A percentile compares a stretch with the other conserved stretches of the same genome.
Conservation (phyloP, 345 rosid species). For the Camelina hispida region DNA sequence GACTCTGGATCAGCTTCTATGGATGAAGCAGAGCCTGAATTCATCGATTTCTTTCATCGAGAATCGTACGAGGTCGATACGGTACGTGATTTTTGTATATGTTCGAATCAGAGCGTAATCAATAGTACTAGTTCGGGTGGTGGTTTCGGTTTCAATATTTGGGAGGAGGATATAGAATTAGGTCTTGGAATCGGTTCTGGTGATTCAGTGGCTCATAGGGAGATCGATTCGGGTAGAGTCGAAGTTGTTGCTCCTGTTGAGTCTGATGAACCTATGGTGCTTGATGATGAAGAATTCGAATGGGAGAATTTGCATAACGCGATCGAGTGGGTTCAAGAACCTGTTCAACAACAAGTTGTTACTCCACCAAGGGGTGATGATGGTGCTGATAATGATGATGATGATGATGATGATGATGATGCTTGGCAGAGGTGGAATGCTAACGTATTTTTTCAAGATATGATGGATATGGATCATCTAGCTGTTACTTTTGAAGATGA, state of each 20-base stretch:
- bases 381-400: no score
- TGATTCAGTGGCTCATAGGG: slow-evolving; percentile 25
- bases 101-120: slow-evolving; percentile 14
- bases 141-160: background rate
- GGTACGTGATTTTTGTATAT: background rate
- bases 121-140: background rate
- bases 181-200: slow-evolving; percentile 38
- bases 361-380: background rate
- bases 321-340: slow-evolving; percentile 14
- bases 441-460: background rate
- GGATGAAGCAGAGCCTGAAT: slow-evolving; percentile 27
- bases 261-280: slow-evolving; percentile 13
- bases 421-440: background rate
- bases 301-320: slow-evolving; percentile 42
- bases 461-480: slow-evolving; percentile 21
- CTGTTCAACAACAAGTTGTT: background rate
- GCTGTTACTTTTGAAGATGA: slow-evolving; percentile 9
- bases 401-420: background rate
- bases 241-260: background rate
- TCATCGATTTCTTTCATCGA: slow-evolving; percentile 38
- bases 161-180: slow-evolving; percentile 32
- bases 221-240: slow-evolving; percentile 28
- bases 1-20: slow-evolving; percentile 5
- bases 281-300: slow-evolving; percentile 37
- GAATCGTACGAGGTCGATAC: slow-evolving; percentile 9